Evolutionary conservation across 2,329 filamentous ascomycete species (phyloP).

Genomic region (Fusarium burgessii): DNA sequence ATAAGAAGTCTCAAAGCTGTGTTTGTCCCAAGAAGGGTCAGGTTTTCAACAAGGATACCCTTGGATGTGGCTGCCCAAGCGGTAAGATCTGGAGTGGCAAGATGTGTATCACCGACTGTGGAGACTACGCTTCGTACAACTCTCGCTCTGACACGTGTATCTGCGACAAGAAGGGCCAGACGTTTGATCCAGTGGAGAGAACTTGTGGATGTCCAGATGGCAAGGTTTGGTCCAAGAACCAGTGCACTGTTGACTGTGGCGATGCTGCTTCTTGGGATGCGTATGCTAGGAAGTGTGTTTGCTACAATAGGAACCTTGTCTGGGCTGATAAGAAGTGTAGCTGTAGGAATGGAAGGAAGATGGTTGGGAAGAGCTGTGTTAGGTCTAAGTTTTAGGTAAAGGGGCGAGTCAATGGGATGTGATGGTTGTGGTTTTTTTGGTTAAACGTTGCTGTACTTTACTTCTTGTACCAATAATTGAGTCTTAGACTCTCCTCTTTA

Average conservation of each 20-base stretch:
- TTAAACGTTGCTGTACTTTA: too few species aligned
- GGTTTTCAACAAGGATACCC: rapidly evolving
- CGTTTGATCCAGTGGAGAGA: neutral
- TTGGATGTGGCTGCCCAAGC: neutral
- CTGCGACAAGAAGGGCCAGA: neutral
- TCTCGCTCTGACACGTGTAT: rapidly evolving
- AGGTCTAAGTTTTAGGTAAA: neutral
- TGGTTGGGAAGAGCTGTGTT: neutral
- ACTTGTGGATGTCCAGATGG: neutral
- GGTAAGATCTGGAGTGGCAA: neutral
- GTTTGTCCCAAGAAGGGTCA: neutral
- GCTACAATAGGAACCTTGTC: neutral
- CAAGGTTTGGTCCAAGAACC: neutral
- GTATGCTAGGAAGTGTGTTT: neutral
- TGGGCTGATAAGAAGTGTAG: neutral
- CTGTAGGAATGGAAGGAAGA: neutral
- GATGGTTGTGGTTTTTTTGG: too few species aligned
- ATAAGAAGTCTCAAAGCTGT: neutral
- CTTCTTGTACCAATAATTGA: too few species aligned
- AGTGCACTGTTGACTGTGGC: neutral
- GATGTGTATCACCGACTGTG: neutral
- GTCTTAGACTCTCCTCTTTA: too few species aligned
- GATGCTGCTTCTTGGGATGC: neutral
- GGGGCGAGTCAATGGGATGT: too few species aligned
- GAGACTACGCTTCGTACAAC: neutral